These are phyloP conservation scores for Neopestalotiopsis rosae DNA, from an alignment of 2,329 filamentous ascomycete genomes.

Conservation along the genomic window DNA sequence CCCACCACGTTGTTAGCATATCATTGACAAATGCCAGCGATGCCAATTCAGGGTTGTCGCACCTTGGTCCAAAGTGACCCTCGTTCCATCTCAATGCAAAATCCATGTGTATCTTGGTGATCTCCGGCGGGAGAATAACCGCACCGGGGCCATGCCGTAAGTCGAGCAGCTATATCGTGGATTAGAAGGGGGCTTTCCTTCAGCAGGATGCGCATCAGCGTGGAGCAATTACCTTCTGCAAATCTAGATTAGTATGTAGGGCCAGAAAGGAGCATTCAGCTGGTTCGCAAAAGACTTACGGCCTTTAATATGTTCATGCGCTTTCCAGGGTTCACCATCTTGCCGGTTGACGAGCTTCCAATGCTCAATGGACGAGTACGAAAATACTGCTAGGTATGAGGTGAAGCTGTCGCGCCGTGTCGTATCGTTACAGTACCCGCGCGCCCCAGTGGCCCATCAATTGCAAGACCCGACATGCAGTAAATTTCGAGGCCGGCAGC, in stretches of 20 bases:
- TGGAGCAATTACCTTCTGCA: slow-evolving; percentile 33
- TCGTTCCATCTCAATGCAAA: slow-evolving; percentile 67
- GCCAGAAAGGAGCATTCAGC: background rate
- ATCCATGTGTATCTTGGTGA: slow-evolving; percentile 77
- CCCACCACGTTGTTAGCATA: background rate
- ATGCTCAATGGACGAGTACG: slow-evolving; percentile 9
- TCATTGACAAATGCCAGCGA: background rate
- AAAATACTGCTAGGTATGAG: slow-evolving; percentile 4
- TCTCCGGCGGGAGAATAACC: slow-evolving; percentile 76
- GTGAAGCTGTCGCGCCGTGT: slow-evolving; percentile 8
- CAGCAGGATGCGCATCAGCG: background rate
- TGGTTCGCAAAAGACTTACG: slow-evolving; percentile 27
- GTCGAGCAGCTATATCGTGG: slow-evolving; percentile 28
- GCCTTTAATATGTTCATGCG: slow-evolving; percentile 39
- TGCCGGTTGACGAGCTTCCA: slow-evolving; percentile 31
- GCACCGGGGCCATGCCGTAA: slow-evolving; percentile 84
- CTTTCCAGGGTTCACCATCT: slow-evolving; percentile 42
- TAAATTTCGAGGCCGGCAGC: slow-evolving; percentile 19
- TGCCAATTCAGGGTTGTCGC: slow-evolving; percentile 31
- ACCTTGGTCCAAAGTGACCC: slow-evolving; percentile 78
- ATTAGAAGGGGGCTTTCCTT: slow-evolving; percentile 16
- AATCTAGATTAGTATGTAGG: slow-evolving; percentile 28
- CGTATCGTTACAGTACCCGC: background rate
- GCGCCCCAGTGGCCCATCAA: background rate
- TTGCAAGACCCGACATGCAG: background rate